phyloP scores from a whole-genome alignment of 2,329 filamentous ascomycete genomes.

The Aspergillus fructus region DNA sequence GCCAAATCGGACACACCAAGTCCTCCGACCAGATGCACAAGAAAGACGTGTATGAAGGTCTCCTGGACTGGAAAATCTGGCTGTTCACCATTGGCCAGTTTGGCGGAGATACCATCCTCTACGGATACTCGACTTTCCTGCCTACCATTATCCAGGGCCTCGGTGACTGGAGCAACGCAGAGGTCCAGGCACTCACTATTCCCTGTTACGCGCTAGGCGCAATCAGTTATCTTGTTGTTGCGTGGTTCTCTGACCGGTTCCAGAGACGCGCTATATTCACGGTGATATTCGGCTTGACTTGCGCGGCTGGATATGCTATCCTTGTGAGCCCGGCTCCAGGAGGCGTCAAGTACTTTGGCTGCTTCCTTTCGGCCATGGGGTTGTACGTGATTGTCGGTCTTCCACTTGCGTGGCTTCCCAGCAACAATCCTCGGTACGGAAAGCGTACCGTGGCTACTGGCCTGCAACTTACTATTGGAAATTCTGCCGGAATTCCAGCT shows the following conservation, averaged over 20 bases:
- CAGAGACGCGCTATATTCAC: constrained; percentile 8
- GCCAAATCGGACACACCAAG: constrained; percentile 11
- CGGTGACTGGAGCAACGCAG: constrained; percentile 2
- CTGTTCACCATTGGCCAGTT: constrained; percentile 11
- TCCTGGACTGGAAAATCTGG: constrained; percentile 11
- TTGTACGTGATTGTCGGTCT: constrained; percentile 12
- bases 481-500: constrained; percentile 8
- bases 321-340: background rate
- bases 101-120: constrained; percentile 9
- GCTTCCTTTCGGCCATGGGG: constrained; percentile 9
- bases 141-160: constrained; percentile 11
- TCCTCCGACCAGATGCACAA: constrained; percentile 14
- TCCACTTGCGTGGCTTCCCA: constrained; percentile 10
- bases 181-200: constrained; percentile 11
- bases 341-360: constrained; percentile 13
- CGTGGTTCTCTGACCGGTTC: constrained; percentile 7
- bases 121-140: constrained; percentile 9
- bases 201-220: constrained; percentile 10
- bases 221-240: constrained; percentile 8
- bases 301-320: constrained; percentile 6
- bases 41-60: constrained; percentile 6
- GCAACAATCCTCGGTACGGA: constrained; percentile 10
- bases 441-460: constrained; percentile 11
- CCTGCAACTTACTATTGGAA: constrained; percentile 9
- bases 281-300: background rate